Percentiles rank a stretch among this genome's conserved stretches.
Conservation (phyloP, 2,329 filamentous ascomycete species). For the Celoporthe dispersa region DNA sequence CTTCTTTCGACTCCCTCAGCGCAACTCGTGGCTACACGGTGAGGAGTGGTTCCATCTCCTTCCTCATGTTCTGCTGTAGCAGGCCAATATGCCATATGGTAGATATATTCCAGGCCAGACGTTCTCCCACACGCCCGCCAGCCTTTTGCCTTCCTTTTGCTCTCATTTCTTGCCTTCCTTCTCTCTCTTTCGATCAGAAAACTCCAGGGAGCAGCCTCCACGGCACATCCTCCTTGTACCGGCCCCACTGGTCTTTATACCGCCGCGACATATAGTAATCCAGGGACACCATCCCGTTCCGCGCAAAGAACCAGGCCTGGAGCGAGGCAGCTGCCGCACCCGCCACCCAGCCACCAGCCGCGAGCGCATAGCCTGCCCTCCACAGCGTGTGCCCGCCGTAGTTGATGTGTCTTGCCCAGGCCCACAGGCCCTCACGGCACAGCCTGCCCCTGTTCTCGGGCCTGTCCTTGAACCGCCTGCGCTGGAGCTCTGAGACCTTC, state of each 20-base stretch:
- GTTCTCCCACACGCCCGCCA: no score
- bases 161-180: no score
- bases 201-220: conserved; percentile 44
- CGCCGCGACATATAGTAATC: conserved; percentile 43
- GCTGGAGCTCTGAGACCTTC: conserved; percentile 51
- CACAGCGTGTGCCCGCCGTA: conserved; percentile 46
- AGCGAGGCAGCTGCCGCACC: conserved; percentile 37
- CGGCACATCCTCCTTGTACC: conserved; percentile 44
- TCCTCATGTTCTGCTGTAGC: not conserved
- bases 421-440: conserved; percentile 44
- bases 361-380: conserved; percentile 41
- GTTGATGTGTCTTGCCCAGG: conserved; percentile 46
- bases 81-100: not conserved
- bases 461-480: conserved; percentile 42
- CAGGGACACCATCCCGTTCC: conserved; percentile 39
- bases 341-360: conserved; percentile 42
- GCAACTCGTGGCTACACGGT: not conserved
- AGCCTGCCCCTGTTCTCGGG: conserved; percentile 45
- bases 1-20: not conserved
- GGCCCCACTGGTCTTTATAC: conserved; percentile 46
- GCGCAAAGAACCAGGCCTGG: conserved; percentile 40
- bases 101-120: not conserved
- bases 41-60: no score
- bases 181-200: conserved; percentile 35
- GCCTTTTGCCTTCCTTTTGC: no score